Conservation (phyloP, 768 basidiomycete genomes). For the Russula virescens region DNA sequence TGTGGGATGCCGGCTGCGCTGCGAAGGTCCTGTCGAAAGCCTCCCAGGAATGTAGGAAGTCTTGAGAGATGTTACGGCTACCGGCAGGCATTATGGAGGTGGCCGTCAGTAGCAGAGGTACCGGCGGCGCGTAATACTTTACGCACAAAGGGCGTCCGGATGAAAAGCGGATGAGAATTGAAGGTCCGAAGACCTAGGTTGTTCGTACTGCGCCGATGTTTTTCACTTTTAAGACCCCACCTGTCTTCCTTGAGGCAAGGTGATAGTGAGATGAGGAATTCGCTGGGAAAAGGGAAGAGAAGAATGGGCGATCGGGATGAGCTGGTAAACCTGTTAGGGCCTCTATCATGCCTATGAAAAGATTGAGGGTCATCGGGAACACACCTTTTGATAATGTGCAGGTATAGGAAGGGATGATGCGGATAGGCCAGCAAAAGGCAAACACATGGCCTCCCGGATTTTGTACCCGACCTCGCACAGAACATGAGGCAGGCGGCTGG, state of each 20-base stretch:
- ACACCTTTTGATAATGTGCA: slow-evolving; percentile 18
- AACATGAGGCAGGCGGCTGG: slow-evolving; percentile 19
- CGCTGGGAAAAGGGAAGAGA: slow-evolving; percentile 6
- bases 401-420: slow-evolving; percentile 11
- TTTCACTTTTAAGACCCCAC: slow-evolving; percentile 17
- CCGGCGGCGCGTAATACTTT: slow-evolving; percentile 19
- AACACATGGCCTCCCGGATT: slow-evolving; percentile 18
- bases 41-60: slow-evolving; percentile 25
- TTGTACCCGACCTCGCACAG: slow-evolving; percentile 22
- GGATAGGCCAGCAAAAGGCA: slow-evolving; percentile 17
- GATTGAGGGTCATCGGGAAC: slow-evolving; percentile 7
- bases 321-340: slow-evolving; percentile 4
- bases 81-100: slow-evolving; percentile 21
- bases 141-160: slow-evolving; percentile 24
- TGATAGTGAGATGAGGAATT: slow-evolving; percentile 16
- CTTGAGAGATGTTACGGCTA: slow-evolving; percentile 17
- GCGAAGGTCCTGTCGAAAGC: slow-evolving; percentile 25
- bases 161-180: slow-evolving; percentile 22
- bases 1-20: slow-evolving; percentile 20
- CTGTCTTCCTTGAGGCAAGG: slow-evolving; percentile 23
- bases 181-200: slow-evolving; percentile 24
- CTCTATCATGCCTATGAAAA: slow-evolving; percentile 14
- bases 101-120: slow-evolving; percentile 23
- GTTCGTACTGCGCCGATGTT: slow-evolving; percentile 12
- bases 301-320: slow-evolving; percentile 16